phyloP scores from a whole-genome alignment of 441 rosid genomes.

The Syzygium syzygioides region DNA sequence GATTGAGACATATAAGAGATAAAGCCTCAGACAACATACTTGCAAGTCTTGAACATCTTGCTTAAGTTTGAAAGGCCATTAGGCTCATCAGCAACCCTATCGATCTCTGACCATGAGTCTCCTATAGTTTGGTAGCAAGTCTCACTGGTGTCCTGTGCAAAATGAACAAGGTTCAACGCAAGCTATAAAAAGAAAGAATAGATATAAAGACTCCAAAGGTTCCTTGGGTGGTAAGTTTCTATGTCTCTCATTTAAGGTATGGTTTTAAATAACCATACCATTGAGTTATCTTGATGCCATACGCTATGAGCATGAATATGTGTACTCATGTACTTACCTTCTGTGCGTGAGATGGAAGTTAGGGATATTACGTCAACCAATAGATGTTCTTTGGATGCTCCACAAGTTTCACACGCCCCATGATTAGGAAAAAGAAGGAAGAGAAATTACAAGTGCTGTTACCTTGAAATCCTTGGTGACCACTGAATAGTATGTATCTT shows the following conservation, averaged over 20 bases:
- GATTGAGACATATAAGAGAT: not conserved
- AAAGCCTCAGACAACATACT: not conserved
- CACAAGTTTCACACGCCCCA: not conserved
- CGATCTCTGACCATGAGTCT: slow-evolving; percentile 13
- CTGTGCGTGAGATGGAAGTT: not conserved
- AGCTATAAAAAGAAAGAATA: not conserved
- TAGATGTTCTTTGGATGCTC: not conserved
- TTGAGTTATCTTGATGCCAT: not conserved
- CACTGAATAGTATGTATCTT: slow-evolving; percentile 30
- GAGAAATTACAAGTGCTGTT: not conserved
- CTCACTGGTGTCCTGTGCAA: not conserved
- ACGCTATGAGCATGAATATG: not conserved
- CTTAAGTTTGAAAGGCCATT: not conserved
- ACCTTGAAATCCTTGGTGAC: slow-evolving; percentile 24
- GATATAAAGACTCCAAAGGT: not conserved
- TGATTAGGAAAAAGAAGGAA: not conserved
- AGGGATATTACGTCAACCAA: not conserved
- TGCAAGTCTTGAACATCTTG: slow-evolving; percentile 11
- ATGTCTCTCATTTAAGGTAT: not conserved
- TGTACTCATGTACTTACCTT: not conserved
- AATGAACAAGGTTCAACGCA: not conserved
- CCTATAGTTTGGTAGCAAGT: slow-evolving; percentile 13
- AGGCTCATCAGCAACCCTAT: slow-evolving; percentile 6
- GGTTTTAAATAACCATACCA: not conserved
- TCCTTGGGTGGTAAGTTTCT: not conserved